A percentile compares a stretch with the other conserved stretches of the same genome.
Evolutionary conservation across 1,139 yeast species (phyloP).

Genomic region (Taphrina flavorubra): DNA sequence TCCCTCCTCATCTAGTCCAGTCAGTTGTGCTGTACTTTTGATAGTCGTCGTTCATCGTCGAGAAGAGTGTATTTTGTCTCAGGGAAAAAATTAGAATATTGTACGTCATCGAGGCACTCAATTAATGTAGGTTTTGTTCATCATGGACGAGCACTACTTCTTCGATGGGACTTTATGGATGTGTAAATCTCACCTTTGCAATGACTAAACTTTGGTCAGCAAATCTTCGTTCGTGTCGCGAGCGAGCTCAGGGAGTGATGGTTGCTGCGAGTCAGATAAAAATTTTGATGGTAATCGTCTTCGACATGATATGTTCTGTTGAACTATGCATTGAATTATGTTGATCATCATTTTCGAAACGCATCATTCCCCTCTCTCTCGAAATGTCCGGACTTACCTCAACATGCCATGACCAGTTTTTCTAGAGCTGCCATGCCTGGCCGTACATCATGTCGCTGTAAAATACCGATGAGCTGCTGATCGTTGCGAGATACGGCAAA

Average conservation of each 20-base stretch:
- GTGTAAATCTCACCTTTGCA: no score
- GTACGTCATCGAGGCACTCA: constrained; percentile 32
- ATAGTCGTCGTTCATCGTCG: not conserved
- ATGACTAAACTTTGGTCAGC: no score
- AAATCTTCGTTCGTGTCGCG: no score
- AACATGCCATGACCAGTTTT: constrained; percentile 11
- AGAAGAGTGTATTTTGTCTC: not conserved
- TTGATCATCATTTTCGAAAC: constrained; percentile 18
- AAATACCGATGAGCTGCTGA: constrained; percentile 1
- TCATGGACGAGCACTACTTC: constrained; percentile 10
- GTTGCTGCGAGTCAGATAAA: constrained; percentile 18
- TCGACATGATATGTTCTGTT: constrained; percentile 34
- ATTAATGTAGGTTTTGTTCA: constrained; percentile 23
- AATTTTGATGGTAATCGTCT: constrained; percentile 31
- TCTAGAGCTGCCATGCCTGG: constrained; percentile 34
- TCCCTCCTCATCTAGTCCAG: no score
- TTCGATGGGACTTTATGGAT: no score
- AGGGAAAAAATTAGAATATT: constrained; percentile 36
- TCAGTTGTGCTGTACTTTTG: no score
- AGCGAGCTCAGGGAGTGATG: not conserved
- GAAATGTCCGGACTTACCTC: not conserved
- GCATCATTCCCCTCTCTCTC: not conserved
- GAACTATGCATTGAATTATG: constrained; percentile 39
- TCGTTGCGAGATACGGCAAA: constrained; percentile 18
- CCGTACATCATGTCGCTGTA: constrained; percentile 21